Conservation (phyloP, 2,329 filamentous ascomycete species). For the Verticillium tricorpus region DNA sequence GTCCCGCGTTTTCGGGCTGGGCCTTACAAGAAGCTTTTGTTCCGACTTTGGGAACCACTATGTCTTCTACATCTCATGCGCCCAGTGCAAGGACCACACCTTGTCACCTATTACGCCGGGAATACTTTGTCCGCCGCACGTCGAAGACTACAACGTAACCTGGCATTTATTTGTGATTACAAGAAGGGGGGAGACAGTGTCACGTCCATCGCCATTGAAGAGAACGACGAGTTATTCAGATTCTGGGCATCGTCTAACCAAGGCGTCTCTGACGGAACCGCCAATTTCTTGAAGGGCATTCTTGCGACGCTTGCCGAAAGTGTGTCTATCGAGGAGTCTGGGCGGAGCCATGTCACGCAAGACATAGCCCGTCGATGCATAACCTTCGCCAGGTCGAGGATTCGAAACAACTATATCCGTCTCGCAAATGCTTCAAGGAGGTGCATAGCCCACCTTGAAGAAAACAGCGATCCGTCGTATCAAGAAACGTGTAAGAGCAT, state of each 20-base stretch:
- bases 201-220: conserved; percentile 38
- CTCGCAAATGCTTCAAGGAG: conserved; percentile 9
- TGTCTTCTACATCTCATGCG: not conserved
- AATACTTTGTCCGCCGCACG: not conserved
- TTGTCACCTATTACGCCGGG: not conserved
- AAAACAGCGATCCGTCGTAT: too few species aligned
- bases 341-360: too few species aligned
- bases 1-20: too few species aligned
- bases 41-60: not conserved
- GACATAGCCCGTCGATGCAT: conserved; percentile 1
- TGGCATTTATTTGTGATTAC: conserved; percentile 41
- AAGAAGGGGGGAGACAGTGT: conserved; percentile 38
- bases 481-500: too few species aligned
- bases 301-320: not conserved
- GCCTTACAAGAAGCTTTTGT: too few species aligned
- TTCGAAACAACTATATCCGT: conserved; percentile 16
- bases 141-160: conserved; percentile 28
- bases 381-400: conserved; percentile 15
- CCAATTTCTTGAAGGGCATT: not conserved
- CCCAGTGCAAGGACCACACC: not conserved
- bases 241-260: conserved; percentile 41
- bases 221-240: conserved; percentile 19
- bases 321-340: too few species aligned
- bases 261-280: not conserved
- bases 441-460: conserved; percentile 2